Evolutionary conservation across 805 yeast species (phyloP).

Genomic region (Nadsonia fulvescens): DNA sequence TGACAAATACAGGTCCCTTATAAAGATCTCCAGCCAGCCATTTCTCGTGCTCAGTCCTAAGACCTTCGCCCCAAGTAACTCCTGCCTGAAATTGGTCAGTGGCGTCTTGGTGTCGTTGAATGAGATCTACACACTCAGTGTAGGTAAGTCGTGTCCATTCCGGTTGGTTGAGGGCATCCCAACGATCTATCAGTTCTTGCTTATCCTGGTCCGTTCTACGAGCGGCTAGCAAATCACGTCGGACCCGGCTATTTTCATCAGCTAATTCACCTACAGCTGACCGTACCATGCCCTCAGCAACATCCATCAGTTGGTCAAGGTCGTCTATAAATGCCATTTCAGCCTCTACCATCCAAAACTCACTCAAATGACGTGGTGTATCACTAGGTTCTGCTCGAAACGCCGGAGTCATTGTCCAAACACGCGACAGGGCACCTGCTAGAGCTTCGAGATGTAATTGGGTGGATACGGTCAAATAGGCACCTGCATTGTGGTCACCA

Average conservation of each 20-base stretch:
- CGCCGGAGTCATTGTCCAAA: constrained; percentile 81
- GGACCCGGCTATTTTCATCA: constrained; percentile 8
- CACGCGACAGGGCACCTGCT: constrained; percentile 56
- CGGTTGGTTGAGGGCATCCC: constrained; percentile 34
- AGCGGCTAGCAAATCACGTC: constrained; percentile 13
- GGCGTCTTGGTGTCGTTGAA: constrained; percentile 6
- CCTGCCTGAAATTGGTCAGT: constrained; percentile 22
- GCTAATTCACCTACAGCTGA: constrained; percentile 20
- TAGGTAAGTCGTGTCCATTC: constrained; percentile 62
- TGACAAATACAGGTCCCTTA: constrained; percentile 67
- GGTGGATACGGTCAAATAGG: constrained; percentile 75
- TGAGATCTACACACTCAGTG: constrained; percentile 45
- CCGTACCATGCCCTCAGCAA: constrained; percentile 58
- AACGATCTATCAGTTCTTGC: constrained; percentile 28
- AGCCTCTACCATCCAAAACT: constrained; percentile 96
- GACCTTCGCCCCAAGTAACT: constrained; percentile 52
- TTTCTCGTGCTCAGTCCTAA: constrained; percentile 80
- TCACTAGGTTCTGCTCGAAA: constrained; percentile 87
- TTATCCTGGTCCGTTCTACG: constrained; percentile 20
- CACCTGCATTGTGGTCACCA: constrained; percentile 24
- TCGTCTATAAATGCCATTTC: constrained; percentile 54
- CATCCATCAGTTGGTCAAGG: constrained; percentile 40
- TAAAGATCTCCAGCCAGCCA: constrained; percentile 52
- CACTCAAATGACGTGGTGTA: constrained; percentile 80
- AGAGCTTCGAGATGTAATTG: constrained; percentile 80